Base-by-base conservation (phyloP, 2,329 filamentous ascomycete genomes). In the Alternaria incomplexa region DNA sequence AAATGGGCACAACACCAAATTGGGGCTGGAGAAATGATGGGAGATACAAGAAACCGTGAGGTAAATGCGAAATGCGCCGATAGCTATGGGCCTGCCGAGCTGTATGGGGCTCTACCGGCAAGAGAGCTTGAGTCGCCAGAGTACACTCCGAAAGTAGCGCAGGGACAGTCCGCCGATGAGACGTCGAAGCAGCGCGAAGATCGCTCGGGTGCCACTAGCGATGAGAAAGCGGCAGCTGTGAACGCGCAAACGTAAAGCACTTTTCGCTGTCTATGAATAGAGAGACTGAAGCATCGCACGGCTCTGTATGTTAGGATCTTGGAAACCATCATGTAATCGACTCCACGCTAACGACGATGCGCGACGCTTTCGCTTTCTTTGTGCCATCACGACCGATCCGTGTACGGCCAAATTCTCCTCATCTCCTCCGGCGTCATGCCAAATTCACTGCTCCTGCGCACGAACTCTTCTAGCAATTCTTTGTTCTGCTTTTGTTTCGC, bases 401-500 rank as follows among this genome's bases (percentile, higher is more conserved):
- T 5, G 17, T 28, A 54, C 5, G 68, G 71, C 71, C 70, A 71
- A 7, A 72, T 72, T 5, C 32, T 60, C 30, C 47, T 50, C 52
- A 72, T 60, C 36, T 68, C 54, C 46, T 66, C 71, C 23, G 56
- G 23, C 11, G 65, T 58, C 57, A 50, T 69, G 32, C 61, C 63
- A 54, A 66, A 69, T 6, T 72, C 60, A 12, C 12, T 45, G 15
- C 66, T 62, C 43, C 55, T 66, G 26, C 47, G 28, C 61, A 72
- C 64, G 20, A 68, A 22, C 22, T 66, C 50, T 50, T 66, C 50
- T 10, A 72, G 46, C 23, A 80, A 51, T 30, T 73, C 68, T 40
- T 63, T 54, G 60, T 77, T 80, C 55, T 71, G 66, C 28, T 58
- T 54, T 62, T 67, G 63, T 23, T 47, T 54, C 25, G 22, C 58